Evolutionary conservation across 192 early-diverging fungal genomes (phyloP), one percentile per base, ranked within the genome.

Genomic region (Backusella luteola): DNA sequence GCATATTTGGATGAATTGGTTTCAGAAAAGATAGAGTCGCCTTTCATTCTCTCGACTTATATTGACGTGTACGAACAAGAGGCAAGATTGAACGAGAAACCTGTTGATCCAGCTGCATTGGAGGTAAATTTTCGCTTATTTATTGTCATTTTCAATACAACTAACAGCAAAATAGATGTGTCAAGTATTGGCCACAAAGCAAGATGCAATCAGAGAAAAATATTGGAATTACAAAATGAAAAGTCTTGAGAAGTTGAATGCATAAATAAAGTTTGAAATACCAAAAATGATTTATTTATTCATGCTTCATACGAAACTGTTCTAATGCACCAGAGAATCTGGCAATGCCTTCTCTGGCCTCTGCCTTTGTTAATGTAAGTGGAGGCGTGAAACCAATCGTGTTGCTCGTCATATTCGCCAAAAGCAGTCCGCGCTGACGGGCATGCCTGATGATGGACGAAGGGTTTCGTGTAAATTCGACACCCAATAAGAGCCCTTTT

Each of bases 301-400:
- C 23, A 1, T 63, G 23, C 56, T 63, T 29, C 21, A 4, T 29
- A 14, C 23, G 26, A 29, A 63, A 26, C 12, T 26, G 21, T 14
- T 63, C 23, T 63, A 63, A 29, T 26, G 56, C 56, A 29, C 56
- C 56, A 63, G 56, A 63, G 4, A 63, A 63, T 63, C 56, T 63
- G 11, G 56, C 56, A 63, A 63, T 63, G 21, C 92, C 95, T 71
- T 88, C 78, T 73, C 96, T 88, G 53, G 95, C 88, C 67, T 97
- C 94, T 34, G 85, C 87, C 76, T 93, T 85, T 42, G 87, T 85
- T 17, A 94, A 87, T 74, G 92, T 94, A 76, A 98, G 85, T 17
- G 97, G 91, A 34, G 97, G 97, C 2, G 97, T 89, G 71, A 98
- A 82, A 32, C 97, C 92, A 29, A 98, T 79, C 1, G 94, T 95